Base-by-base conservation (phyloP, 495 filamentous ascomycete genomes). In the Tuber brumale region DNA sequence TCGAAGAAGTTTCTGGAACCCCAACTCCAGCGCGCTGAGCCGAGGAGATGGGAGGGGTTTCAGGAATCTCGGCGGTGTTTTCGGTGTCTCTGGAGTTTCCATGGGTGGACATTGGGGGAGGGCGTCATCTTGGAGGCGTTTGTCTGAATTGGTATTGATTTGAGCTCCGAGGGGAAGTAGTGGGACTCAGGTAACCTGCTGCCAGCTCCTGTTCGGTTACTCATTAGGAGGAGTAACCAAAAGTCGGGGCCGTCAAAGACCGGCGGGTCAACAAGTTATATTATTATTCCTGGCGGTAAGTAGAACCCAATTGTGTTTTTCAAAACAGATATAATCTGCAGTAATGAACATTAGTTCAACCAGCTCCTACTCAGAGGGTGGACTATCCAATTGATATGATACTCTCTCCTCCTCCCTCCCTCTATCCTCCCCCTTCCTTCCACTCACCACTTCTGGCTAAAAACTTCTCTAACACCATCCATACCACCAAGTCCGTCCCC, bases 1-100 rank as follows among this genome's bases (percentile, higher is more conserved):
- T 92, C 92, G 80, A 94, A 93, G 19, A 92, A 94, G 88, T 93
- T 94, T 76, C 92, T 88, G 46, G 92, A 93, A 37, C 89, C 86
- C 70, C 92, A 86, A 48, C 91, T 86, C 74, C 90, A 88, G 83
- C 88, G 89, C 84, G 9, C n/a, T 10, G 8, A 1, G 8, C 41
- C 4, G 37, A 6, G 8, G 87, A 3, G 91, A 93, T 10, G 91
- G 91, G 83, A 94, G 85, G 75, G 88, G 88, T 86, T 93, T 92
- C 91, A 31, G 91, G 91, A 71, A 94, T 87, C 84, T 94, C 92
- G 75, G 93, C 88, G 42, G 90, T 86, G 80, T 89, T 85, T 39
- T 41, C 66, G 19, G 46, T 48, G 46, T 8, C 46, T 3, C 2
- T 21, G 19, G 3, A 12, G 46, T 51, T 37, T 51, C 27, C 69